Base-by-base conservation (phyloP, 1,139 yeast species). In the Geotrichum reessii region DNA sequence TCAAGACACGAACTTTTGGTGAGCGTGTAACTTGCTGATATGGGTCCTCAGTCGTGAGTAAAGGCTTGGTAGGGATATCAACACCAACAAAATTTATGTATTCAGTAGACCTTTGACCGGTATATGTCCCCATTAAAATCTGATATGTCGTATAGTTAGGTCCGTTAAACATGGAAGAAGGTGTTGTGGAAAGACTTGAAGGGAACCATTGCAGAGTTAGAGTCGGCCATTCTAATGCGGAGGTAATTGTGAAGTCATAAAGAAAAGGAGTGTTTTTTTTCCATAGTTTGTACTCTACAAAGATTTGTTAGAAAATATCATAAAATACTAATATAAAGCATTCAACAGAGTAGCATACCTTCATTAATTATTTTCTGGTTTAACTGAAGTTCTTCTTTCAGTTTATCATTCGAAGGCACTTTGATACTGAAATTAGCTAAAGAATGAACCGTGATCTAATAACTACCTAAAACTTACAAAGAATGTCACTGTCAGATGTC, bases 241-340 rank as follows among this genome's bases (percentile, higher is more conserved):
- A 78, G 46, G 95, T 81, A 65, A 88, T 82, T 65, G 88, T 80
- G 63, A 88, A 78, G 72, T 89, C 90, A 73, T 92, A 92, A 56
- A 92, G 76, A 65, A 91, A 79, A 14, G 97, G 97, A 9, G 90
- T 88, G 2, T 95, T 84, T 70, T 91, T 91, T 71, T 91, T 92
- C 98, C 97, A 92, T 28, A 69, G 65, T 54, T 69, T 69, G 62
- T 68, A 69, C 57, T 69, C 72, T 67, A 42, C n/a, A n/a, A 3
- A 25, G 2, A 31, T 2, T 3, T 9, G 50, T 55, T 24, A 54
- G 42, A 17, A 4, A 27, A 40, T 4, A 40, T 12, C 47, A 56
- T 22, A 57, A 55, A 12, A 54, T 53, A 55, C 7, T 37, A n/a
- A 17, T 37, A 17, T n/a, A 37, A 37, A 37, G 55, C 47, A 37